These are phyloP conservation scores for Chimonanthus praecox DNA, from an alignment of 164 flowering plant genomes.

Conservation along the genomic window DNA sequence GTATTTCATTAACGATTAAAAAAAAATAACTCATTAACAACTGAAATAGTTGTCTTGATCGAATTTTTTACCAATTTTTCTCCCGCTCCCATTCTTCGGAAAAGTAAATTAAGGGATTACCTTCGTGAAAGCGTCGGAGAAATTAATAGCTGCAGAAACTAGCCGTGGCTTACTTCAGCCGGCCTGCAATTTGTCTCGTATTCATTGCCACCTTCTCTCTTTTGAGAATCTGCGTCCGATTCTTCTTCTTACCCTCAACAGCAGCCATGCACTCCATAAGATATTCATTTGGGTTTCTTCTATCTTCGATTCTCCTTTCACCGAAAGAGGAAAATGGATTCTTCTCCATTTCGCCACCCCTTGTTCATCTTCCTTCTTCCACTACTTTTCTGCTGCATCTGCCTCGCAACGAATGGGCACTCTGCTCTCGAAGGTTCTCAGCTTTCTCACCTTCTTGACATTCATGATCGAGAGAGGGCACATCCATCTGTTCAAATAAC, in stretches of 20 bases:
- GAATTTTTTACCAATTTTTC: no score
- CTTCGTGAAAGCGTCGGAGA: no score
- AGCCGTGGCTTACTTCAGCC: neutral
- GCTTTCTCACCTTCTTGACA: constrained; percentile 41
- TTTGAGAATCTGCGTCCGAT: neutral
- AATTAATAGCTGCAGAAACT: no score
- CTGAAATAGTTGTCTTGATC: no score
- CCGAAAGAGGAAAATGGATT: constrained; percentile 12
- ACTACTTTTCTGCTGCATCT: constrained; percentile 7
- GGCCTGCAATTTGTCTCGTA: constrained; percentile 3
- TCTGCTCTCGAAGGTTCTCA: constrained; percentile 44
- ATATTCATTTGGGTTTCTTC: neutral
- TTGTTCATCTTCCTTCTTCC: constrained; percentile 10
- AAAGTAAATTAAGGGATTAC: no score
- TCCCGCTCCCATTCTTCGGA: no score
- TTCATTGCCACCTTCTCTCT: neutral
- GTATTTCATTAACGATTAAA: no score
- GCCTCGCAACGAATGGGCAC: constrained; percentile 11
- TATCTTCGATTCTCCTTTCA: neutral
- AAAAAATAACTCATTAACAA: no score
- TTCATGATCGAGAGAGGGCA: constrained; percentile 59
- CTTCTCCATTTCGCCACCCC: constrained; percentile 12
- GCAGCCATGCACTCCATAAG: neutral
- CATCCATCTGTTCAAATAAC: constrained; percentile 41
- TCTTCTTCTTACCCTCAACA: neutral